phyloP scores from a whole-genome alignment of 169 alveolate species.

The Eimeria necatrix region DNA sequence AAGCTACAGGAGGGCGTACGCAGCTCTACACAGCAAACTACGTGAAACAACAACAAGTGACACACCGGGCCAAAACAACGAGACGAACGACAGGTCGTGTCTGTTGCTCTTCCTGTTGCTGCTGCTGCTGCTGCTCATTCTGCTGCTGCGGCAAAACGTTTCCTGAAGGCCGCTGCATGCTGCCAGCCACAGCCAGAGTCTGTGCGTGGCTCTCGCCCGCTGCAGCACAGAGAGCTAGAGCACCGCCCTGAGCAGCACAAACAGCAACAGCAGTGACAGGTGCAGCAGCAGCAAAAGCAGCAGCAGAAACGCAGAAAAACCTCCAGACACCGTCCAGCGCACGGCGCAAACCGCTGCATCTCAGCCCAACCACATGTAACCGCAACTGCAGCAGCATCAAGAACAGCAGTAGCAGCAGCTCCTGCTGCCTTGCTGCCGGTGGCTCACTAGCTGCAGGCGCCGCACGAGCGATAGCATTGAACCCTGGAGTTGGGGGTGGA shows the following conservation, averaged over 20 bases:
- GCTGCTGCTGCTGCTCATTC: conserved; percentile 50
- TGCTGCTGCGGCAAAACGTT: conserved; percentile 9
- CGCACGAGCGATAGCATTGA: conserved; percentile 70
- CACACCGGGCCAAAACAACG: conserved; percentile 46
- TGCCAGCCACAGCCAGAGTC: conserved; percentile 53
- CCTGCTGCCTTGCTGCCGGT: conserved; percentile 13
- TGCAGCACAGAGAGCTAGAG: conserved; percentile 42
- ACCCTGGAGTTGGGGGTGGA: conserved; percentile 72
- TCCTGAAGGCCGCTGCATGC: conserved; percentile 51
- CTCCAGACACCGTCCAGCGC: background rate
- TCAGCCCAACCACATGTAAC: no score
- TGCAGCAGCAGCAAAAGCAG: conserved; percentile 29
- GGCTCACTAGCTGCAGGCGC: conserved; percentile 61
- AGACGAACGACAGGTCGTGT: background rate
- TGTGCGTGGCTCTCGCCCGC: conserved; percentile 67
- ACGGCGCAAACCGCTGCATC: background rate
- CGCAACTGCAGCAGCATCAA: background rate
- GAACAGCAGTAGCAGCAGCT: background rate
- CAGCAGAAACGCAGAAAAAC: background rate
- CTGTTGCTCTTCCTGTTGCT: conserved; percentile 37
- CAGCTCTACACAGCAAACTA: background rate
- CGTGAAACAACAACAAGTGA: background rate
- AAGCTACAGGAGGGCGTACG: background rate
- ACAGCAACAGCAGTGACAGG: background rate
- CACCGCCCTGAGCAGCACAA: conserved; percentile 33